These are phyloP conservation scores for Pythium utonaiense DNA, from an alignment of 352 stramenopile genomes.

Conservation along the genomic window DNA sequence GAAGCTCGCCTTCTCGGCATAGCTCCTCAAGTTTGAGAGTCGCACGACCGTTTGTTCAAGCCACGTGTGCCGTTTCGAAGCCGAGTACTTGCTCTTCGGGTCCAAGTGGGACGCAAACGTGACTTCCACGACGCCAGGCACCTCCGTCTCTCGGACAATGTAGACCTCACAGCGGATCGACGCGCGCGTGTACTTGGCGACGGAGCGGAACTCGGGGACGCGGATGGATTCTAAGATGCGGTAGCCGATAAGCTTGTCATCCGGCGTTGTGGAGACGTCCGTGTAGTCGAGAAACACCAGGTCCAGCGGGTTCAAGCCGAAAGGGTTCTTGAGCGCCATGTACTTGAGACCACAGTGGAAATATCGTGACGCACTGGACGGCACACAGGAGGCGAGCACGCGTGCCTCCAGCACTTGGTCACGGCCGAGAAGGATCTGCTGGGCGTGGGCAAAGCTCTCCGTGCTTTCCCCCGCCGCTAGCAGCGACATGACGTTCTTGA, in stretches of 20 bases:
- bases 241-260: constrained; percentile 65
- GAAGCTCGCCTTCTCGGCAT: constrained; percentile 70
- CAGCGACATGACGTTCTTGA: constrained; percentile 82
- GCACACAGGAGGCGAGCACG: constrained; percentile 61
- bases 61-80: constrained; percentile 53
- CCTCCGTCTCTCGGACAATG: constrained; percentile 64
- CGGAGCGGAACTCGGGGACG: constrained; percentile 50
- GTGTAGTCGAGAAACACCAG: constrained; percentile 86
- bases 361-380: constrained; percentile 48
- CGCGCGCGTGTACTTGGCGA: constrained; percentile 59
- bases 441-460: constrained; percentile 51
- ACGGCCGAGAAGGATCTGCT: constrained; percentile 53
- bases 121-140: constrained; percentile 71
- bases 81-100: constrained; percentile 72
- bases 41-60: constrained; percentile 52
- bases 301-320: constrained; percentile 55
- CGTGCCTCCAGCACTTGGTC: constrained; percentile 68
- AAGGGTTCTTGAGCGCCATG: constrained; percentile 78
- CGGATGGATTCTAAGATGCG: constrained; percentile 82
- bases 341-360: constrained; percentile 87
- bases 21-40: constrained; percentile 52
- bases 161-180: constrained; percentile 83
- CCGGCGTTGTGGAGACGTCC: constrained; percentile 58
- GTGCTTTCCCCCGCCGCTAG: constrained; percentile 51
- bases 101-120: constrained; percentile 81